phyloP scores from a whole-genome alignment of 2,329 filamentous ascomycete genomes.

The Graphiopsis chlorocephala region DNA sequence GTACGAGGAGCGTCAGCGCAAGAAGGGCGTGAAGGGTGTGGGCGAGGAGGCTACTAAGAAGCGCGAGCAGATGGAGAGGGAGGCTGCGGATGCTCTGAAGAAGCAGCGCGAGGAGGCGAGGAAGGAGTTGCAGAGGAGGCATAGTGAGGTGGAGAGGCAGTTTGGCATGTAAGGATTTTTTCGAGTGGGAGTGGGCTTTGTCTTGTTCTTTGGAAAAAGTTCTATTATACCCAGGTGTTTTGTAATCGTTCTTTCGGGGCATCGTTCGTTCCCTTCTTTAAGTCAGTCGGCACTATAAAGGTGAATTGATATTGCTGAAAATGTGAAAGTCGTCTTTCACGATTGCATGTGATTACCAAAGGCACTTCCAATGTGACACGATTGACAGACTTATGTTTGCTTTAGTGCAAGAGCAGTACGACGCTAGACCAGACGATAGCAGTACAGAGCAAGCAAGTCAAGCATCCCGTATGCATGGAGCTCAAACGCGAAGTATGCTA shows the following conservation, averaged over 20 bases:
- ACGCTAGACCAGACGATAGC: background rate
- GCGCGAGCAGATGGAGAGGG: slow-evolving; percentile 28
- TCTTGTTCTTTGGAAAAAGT: background rate
- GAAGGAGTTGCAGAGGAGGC: slow-evolving; percentile 24
- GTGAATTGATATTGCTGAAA: background rate
- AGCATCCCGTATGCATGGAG: too few relatives aligned
- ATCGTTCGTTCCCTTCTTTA: background rate
- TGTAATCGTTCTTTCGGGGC: background rate
- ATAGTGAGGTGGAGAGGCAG: slow-evolving; percentile 40
- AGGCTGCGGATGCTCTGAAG: slow-evolving; percentile 18
- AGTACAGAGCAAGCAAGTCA: background rate
- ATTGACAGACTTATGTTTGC: background rate
- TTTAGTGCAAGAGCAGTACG: background rate
- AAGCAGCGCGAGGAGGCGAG: slow-evolving; percentile 11
- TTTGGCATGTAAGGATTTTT: slow-evolving; percentile 26
- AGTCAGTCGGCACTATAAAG: background rate
- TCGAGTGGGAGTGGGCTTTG: background rate
- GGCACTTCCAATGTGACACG: background rate
- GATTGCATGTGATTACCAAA: background rate
- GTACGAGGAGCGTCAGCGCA: slow-evolving; percentile 87
- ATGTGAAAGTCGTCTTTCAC: background rate
- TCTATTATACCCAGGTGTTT: background rate
- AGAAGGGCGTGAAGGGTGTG: slow-evolving; percentile 82
- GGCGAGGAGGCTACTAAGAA: slow-evolving; percentile 57
- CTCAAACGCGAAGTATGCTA: too few relatives aligned